These are phyloP conservation scores for Talaromyces proteolyticus DNA, from an alignment of 495 filamentous ascomycete species.

Conservation along the genomic window DNA sequence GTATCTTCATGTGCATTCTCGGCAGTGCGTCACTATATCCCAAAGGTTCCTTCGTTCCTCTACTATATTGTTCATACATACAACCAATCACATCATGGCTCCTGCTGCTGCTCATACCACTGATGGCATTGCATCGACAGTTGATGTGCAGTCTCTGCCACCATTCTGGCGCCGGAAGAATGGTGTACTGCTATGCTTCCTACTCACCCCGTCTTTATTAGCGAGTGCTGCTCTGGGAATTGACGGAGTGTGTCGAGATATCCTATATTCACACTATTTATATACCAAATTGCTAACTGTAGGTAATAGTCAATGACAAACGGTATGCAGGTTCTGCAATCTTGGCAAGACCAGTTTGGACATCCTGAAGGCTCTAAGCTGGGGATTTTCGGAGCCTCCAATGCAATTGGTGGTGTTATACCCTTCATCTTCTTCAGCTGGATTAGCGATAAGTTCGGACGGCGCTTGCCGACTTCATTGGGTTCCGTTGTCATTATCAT, in stretches of 20 bases:
- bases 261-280: neutral
- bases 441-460: constrained; percentile 53
- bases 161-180: constrained; percentile 25
- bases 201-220: constrained; percentile 21
- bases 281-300: constrained; percentile 3
- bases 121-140: constrained; percentile 18
- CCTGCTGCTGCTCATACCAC: constrained; percentile 16
- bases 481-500: constrained; percentile 57
- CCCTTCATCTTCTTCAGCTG: constrained; percentile 57
- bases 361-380: constrained; percentile 46
- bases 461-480: constrained; percentile 50
- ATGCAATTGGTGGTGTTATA: constrained; percentile 57
- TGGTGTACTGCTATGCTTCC: constrained; percentile 24
- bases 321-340: constrained; percentile 24
- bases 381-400: constrained; percentile 58
- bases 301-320: constrained; percentile 27
- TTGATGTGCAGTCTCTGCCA: constrained; percentile 17
- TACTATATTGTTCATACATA: no score
- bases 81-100: no score
- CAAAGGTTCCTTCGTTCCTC: no score
- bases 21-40: no score
- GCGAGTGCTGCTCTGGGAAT: constrained; percentile 22
- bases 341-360: constrained; percentile 24
- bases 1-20: no score
- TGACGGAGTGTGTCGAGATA: constrained; percentile 16